Evolutionary conservation across 1,284 basidiomycete species (phyloP).

Genomic region (Leccinum cinnamomeum): DNA sequence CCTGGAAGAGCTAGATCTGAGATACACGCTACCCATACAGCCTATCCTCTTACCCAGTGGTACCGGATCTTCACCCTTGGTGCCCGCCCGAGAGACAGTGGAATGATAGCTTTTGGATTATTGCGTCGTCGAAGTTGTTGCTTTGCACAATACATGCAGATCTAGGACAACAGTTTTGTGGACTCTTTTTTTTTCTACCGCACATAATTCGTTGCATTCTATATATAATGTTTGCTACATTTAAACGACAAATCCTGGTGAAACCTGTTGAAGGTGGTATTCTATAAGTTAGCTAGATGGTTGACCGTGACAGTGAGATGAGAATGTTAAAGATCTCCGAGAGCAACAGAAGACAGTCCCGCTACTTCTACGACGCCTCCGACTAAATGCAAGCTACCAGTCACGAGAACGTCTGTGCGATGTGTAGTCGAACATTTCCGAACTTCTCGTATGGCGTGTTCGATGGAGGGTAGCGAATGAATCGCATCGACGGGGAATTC

Average conservation of each 20-base stretch:
- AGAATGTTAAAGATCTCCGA: slow-evolving; percentile 35
- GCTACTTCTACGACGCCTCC: slow-evolving; percentile 94
- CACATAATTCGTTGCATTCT: background rate
- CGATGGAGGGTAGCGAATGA: slow-evolving; percentile 84
- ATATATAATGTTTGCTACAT: background rate
- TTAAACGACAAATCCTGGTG: background rate
- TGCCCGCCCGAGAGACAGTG: background rate
- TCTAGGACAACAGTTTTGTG: background rate
- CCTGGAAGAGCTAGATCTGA: slow-evolving; percentile 70
- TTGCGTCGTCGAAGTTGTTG: background rate
- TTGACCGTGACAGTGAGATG: slow-evolving; percentile 8
- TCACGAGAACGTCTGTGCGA: slow-evolving; percentile 70
- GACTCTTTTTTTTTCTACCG: background rate
- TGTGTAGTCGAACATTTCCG: slow-evolving; percentile 39
- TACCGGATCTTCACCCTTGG: background rate
- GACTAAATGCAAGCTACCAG: slow-evolving; percentile 93
- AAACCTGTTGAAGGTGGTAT: slow-evolving; percentile 36
- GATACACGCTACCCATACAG: slow-evolving; percentile 70
- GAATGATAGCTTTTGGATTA: background rate
- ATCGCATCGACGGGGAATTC: slow-evolving; percentile 59
- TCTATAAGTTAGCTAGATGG: slow-evolving; percentile 14
- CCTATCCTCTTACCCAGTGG: slow-evolving; percentile 57
- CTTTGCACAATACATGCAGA: background rate
- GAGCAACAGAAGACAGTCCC: slow-evolving; percentile 63
- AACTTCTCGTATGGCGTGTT: slow-evolving; percentile 78